Evolutionary conservation across 441 rosid genomes (phyloP), one percentile per base, ranked within the genome.

Genomic region (Erysimum pusillum): DNA sequence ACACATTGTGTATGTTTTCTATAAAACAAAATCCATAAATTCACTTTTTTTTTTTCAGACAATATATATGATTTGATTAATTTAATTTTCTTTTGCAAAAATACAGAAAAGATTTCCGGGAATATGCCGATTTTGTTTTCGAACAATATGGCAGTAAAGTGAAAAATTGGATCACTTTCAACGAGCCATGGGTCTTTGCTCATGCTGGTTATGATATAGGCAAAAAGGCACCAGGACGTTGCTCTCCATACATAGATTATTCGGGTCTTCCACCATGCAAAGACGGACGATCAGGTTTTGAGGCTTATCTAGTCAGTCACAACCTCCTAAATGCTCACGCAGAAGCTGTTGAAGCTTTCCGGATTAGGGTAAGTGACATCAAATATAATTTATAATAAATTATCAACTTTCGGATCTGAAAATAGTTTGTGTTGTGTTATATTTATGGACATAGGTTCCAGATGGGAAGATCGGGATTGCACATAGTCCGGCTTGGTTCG

Each of bases 141-240:
- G 6, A 54, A 14, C 63, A 54, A 56, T 69, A 69, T 0, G 73
- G 73, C 2, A 52, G 14, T 2, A 68, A 69, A 41, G 73, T 54
- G 15, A 66, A 66, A n/a, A 6, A 66, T 7, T 66, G 70, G 70
- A 2, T 66, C 31, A 66, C 70, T 3, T 48, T 69, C 39, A 69
- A 69, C 13, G 74, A 69, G 32, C 74, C 74, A 41, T 69, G 74
- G 74, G 74, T 69, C 7, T 69, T 41, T 8, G 20, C 63, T 32
- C 63, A 42, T 3, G 74, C 74, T 0, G 74, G 74, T 57, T 69
- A 69, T 7, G 74, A 69, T 5, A 15, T 28, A 1, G 74, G 74
- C 11, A 69, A 57, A 32, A 69, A 69, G 32, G 74, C 74, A 17
- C 65, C 74, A 17, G 63, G 63, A 54, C 63, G 74, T 25, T 25